Evolutionary conservation across 140 eudicot species (phyloP).

Genomic region (Senecio squalidus): DNA sequence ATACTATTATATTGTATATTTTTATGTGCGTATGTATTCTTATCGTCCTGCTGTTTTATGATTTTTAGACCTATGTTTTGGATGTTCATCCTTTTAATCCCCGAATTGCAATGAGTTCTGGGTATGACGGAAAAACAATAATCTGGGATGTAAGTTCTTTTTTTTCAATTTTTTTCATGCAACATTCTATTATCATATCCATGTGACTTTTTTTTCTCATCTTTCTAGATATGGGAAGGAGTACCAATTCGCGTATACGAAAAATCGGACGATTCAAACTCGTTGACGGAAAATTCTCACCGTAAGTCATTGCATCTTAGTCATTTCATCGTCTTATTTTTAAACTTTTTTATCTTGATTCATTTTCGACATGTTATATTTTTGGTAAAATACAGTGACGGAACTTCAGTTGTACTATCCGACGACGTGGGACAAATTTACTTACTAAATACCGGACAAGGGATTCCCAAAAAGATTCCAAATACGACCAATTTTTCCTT

Average conservation of each 20-base stretch:
- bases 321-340: background rate
- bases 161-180: no score
- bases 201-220: conserved; percentile 6
- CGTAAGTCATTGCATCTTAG: conserved; percentile 49
- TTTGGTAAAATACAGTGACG: conserved; percentile 64
- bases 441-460: conserved; percentile 88
- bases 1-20: background rate
- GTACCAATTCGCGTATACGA: conserved; percentile 77
- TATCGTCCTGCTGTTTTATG: no score
- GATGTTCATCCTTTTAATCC: conserved; percentile 99
- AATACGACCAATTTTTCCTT: conserved; percentile 95
- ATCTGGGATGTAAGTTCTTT: conserved; percentile 88
- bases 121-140: conserved; percentile 95
- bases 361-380: conserved; percentile 6
- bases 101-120: conserved; percentile 99
- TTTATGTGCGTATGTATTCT: conserved; percentile 8
- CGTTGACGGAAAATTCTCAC: conserved; percentile 98
- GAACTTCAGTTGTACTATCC: conserved; percentile 94
- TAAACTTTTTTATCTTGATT: conserved; percentile 1
- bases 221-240: conserved; percentile 94
- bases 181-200: background rate
- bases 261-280: conserved; percentile 81
- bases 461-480: conserved; percentile 94
- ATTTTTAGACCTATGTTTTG: conserved; percentile 85
- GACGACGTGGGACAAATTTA: conserved; percentile 98